Percentiles rank a stretch among this genome's conserved stretches.
phyloP scores from a whole-genome alignment of 2,329 filamentous ascomycete species.

The Falciphora oryzae region DNA sequence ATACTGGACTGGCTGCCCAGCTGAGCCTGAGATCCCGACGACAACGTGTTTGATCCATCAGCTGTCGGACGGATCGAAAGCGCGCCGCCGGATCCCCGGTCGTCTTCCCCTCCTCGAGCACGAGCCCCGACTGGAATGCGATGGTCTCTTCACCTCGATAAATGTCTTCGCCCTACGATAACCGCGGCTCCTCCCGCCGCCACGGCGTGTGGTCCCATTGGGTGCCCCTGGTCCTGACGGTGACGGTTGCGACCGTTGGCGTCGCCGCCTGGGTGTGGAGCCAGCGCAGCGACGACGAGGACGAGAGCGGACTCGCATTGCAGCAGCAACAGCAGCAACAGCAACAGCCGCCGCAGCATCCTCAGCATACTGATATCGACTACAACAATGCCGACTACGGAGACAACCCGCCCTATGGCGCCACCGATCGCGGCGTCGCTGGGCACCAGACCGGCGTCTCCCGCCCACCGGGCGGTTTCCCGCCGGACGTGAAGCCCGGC shows the following conservation, averaged over 20 bases:
- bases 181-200: constrained; percentile 51
- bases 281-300: constrained; percentile 65
- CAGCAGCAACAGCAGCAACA: constrained; percentile 17
- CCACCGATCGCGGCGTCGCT: constrained; percentile 27
- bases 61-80: neutral
- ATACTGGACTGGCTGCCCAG: neutral
- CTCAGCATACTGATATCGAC: constrained; percentile 27
- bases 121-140: constrained; percentile 19
- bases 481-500: constrained; percentile 30
- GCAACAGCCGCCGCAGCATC: constrained; percentile 9
- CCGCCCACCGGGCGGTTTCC: constrained; percentile 31
- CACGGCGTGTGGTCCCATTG: constrained; percentile 71
- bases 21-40: neutral
- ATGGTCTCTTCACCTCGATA: constrained; percentile 28
- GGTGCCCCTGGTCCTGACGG: constrained; percentile 80
- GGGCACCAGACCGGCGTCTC: constrained; percentile 20
- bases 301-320: constrained; percentile 52
- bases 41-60: neutral
- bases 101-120: constrained; percentile 10
- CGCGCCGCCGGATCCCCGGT: neutral
- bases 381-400: constrained; percentile 43
- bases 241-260: constrained; percentile 81
- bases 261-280: constrained; percentile 92
- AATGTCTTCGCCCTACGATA: constrained; percentile 61
- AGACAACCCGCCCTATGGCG: constrained; percentile 45